Percentiles rank a stretch among this genome's conserved stretches.
Conservation (phyloP, 148 eudicot genomes). For the Cornus florida region DNA sequence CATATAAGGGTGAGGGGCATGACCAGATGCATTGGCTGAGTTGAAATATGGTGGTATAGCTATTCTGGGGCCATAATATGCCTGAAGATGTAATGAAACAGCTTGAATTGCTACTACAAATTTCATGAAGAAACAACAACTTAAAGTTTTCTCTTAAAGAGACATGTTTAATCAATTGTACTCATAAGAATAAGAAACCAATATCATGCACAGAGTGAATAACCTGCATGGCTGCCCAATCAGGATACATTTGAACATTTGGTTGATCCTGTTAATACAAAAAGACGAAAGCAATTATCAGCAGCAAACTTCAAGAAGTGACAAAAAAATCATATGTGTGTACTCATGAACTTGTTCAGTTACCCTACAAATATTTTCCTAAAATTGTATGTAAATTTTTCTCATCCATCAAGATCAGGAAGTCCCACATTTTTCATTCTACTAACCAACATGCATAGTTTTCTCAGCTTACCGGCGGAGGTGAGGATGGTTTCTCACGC, state of each 20-base stretch:
- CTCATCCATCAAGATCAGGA: background rate
- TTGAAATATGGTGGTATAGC: slow-evolving; percentile 78
- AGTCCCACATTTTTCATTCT: background rate
- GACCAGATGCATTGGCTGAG: slow-evolving; percentile 74
- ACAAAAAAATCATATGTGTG: background rate
- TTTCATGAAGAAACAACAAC: background rate
- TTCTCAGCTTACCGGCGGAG: slow-evolving; percentile 51
- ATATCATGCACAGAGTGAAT: slow-evolving; percentile 8
- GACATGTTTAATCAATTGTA: background rate
- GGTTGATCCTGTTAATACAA: slow-evolving; percentile 61
- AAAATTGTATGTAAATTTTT: background rate
- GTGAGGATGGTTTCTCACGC: slow-evolving; percentile 61
- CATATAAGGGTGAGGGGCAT: slow-evolving; percentile 80
- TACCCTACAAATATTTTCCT: background rate
- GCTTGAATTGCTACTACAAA: background rate
- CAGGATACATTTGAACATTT: slow-evolving; percentile 75
- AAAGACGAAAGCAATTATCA: slow-evolving; percentile 7
- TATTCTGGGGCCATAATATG: slow-evolving; percentile 87
- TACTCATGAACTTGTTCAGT: too few relatives aligned
- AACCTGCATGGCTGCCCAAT: slow-evolving; percentile 99
- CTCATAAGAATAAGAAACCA: background rate
- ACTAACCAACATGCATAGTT: background rate
- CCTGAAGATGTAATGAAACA: slow-evolving; percentile 40
- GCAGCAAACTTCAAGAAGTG: slow-evolving; percentile 1
- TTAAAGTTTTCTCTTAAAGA: background rate